phyloP scores from a whole-genome alignment of 2,329 filamentous ascomycete genomes.

The Aspergillus aculeatinus region DNA sequence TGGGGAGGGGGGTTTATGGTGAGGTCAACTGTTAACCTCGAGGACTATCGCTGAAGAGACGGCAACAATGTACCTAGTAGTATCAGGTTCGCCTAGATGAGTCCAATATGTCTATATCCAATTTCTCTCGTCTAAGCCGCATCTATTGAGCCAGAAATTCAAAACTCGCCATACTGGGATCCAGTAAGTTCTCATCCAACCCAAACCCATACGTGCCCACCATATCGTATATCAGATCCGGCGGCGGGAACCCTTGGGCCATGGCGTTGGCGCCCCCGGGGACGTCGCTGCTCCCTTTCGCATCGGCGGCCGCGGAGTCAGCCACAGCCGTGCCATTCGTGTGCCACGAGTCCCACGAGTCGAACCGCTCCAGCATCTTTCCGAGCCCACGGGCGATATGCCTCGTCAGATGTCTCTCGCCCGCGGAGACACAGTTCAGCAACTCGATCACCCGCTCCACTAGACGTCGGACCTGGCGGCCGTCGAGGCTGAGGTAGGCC shows the following conservation, averaged over 20 bases:
- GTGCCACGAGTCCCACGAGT: conserved; percentile 41
- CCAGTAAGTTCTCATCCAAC: conserved; percentile 42
- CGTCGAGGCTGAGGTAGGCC: conserved; percentile 41
- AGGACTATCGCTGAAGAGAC: too few relatives aligned
- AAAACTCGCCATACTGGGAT: conserved; percentile 44
- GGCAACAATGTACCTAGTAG: too few relatives aligned
- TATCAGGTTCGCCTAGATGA: background rate
- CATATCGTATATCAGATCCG: conserved; percentile 45
- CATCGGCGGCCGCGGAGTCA: conserved; percentile 15
- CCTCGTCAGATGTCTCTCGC: conserved; percentile 43
- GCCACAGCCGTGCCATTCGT: conserved; percentile 14
- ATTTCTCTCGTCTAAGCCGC: background rate
- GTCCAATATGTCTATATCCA: background rate
- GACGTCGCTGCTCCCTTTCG: conserved; percentile 26
- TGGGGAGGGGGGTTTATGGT: too few relatives aligned
- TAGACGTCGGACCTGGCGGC: conserved; percentile 38
- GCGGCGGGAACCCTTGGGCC: conserved; percentile 42
- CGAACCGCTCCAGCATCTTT: conserved; percentile 44
- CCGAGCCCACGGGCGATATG: conserved; percentile 44
- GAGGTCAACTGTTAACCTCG: too few relatives aligned
- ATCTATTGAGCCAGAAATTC: conserved; percentile 38
- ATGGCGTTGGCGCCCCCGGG: conserved; percentile 43
- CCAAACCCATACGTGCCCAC: conserved; percentile 46
- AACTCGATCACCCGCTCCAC: conserved; percentile 43
- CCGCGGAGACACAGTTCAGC: conserved; percentile 42